Evolutionary conservation across 257 asterid species (phyloP).

Genomic region (Fraxinus americana): DNA sequence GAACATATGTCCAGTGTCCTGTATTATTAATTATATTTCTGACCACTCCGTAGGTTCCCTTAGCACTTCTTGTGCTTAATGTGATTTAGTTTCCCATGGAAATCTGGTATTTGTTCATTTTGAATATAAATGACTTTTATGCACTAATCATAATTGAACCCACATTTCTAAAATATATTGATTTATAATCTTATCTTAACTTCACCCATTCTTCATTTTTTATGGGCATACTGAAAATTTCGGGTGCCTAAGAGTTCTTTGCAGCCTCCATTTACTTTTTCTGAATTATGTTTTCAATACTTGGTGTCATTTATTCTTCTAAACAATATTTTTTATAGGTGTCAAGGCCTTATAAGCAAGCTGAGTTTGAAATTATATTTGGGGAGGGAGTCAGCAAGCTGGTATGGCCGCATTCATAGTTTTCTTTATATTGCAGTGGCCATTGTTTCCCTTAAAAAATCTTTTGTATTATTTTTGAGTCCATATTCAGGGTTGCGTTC

Average conservation of each 20-base stretch:
- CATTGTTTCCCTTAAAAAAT: slow-evolving; percentile 16
- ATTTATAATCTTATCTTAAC: background rate
- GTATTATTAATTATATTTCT: background rate
- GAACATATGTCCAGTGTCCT: background rate
- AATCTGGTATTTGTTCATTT: background rate
- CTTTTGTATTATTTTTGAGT: slow-evolving; percentile 23
- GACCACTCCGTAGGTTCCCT: background rate
- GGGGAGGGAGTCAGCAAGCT: slow-evolving; percentile 98
- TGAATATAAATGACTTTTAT: background rate
- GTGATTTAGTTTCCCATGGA: background rate
- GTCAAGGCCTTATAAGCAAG: slow-evolving; percentile 98
- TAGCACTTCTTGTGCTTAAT: background rate
- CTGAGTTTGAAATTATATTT: slow-evolving; percentile 93
- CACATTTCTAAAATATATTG: background rate
- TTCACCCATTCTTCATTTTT: background rate
- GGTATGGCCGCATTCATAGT: slow-evolving; percentile 37
- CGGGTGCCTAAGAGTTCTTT: slow-evolving; percentile 13
- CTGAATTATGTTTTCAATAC: slow-evolving; percentile 16
- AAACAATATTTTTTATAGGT: slow-evolving; percentile 51
- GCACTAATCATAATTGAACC: background rate
- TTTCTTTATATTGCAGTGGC: slow-evolving; percentile 4
- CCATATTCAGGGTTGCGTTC: slow-evolving; percentile 71
- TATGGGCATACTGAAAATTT: slow-evolving; percentile 11
- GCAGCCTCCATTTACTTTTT: background rate
- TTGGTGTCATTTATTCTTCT: slow-evolving; percentile 25